Conservation (phyloP, 108 stramenopile species). For the Cyclotella kingstonii region DNA sequence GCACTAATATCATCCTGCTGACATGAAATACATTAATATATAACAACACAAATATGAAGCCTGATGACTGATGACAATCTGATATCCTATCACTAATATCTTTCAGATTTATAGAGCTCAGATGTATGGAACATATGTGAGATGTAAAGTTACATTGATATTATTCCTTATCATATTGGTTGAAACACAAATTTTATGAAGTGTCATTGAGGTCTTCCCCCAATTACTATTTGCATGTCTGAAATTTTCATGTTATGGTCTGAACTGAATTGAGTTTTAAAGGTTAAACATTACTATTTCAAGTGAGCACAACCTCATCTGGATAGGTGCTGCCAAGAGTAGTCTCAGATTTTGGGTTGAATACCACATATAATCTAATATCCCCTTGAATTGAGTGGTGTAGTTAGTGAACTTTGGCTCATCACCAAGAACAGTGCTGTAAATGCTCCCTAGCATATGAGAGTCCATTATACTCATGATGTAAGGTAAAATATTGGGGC, state of each 20-base stretch:
- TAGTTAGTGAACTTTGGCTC: conserved; percentile 97
- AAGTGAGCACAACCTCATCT: conserved; percentile 65
- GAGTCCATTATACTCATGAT: conserved; percentile 89
- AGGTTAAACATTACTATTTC: conserved; percentile 89
- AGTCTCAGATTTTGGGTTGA: conserved; percentile 81
- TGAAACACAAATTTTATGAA: too few species aligned
- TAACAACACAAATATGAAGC: too few species aligned
- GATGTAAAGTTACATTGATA: too few species aligned
- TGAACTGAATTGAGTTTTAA: conserved; percentile 90
- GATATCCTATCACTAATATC: too few species aligned
- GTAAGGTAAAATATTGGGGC: conserved; percentile 82
- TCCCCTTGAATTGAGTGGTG: conserved; percentile 90
- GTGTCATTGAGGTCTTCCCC: too few species aligned
- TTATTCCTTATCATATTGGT: too few species aligned
- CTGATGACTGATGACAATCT: too few species aligned
- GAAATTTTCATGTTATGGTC: conserved; percentile 97
- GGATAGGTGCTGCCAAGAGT: conserved; percentile 88
- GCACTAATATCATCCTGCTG: too few species aligned
- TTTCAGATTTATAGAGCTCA: too few species aligned
- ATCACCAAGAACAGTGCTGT: conserved; percentile 88
- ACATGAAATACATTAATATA: too few species aligned
- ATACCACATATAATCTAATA: conserved; percentile 97
- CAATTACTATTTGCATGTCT: conserved; percentile 92
- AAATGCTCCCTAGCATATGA: conserved; percentile 90
- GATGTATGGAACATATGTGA: too few species aligned